Conservation (phyloP, 768 basidiomycete species). For the Suillus luteus region DNA sequence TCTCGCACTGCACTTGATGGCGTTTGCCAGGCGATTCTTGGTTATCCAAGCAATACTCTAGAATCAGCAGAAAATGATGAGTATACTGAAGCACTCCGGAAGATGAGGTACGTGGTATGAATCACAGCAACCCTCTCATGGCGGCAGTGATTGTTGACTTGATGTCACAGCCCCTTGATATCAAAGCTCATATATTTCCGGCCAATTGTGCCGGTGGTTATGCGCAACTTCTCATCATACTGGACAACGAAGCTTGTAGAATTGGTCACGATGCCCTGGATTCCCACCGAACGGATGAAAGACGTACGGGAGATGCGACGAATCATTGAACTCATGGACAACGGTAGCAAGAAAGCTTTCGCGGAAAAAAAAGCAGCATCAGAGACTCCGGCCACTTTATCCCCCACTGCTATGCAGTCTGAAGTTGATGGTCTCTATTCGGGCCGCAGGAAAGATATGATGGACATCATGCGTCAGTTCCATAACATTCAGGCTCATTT, state of each 20-base stretch:
- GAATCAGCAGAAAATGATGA: constrained; percentile 14
- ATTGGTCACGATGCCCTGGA: neutral
- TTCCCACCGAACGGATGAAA: neutral
- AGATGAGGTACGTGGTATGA: neutral
- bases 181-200: neutral
- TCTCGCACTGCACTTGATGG: constrained; percentile 27
- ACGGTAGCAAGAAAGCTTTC: constrained; percentile 18
- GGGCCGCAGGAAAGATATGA: constrained; percentile 25
- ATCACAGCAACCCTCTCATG: neutral
- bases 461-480: constrained; percentile 32
- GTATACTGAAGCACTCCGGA: constrained; percentile 9
- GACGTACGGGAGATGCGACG: neutral
- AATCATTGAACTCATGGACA: constrained; percentile 23
- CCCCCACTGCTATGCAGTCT: neutral
- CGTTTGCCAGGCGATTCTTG: constrained; percentile 27
- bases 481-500: neutral
- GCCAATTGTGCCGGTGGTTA: neutral
- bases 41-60: constrained; percentile 19
- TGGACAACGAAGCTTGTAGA: neutral
- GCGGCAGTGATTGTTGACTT: neutral
- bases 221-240: constrained; percentile 6
- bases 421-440: constrained; percentile 15
- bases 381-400: neutral
- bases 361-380: constrained; percentile 23
- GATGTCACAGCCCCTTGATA: neutral